Evolutionary conservation across 805 yeast genomes (phyloP).

Genomic region (Ogataea parapolymorpha): DNA sequence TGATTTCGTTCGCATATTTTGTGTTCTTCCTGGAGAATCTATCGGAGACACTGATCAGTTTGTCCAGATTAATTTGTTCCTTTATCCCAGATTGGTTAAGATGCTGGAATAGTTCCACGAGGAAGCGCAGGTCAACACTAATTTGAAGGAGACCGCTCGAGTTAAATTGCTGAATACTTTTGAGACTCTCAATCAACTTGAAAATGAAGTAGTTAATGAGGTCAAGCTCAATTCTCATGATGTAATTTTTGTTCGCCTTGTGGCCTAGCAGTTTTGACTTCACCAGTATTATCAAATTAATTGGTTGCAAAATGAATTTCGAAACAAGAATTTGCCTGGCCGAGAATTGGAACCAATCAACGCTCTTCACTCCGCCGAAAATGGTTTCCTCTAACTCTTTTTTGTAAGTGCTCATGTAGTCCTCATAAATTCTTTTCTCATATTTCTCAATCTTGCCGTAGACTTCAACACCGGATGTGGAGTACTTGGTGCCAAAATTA

Average conservation of each 20-base stretch:
- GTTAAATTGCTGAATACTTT: conserved; percentile 24
- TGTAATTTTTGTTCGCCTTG: conserved; percentile 19
- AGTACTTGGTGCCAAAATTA: conserved; percentile 44
- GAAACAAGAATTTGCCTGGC: conserved; percentile 19
- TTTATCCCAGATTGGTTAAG: conserved; percentile 17
- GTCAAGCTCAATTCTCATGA: conserved; percentile 22
- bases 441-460: conserved; percentile 43
- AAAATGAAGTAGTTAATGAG: conserved; percentile 22
- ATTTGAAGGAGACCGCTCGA: conserved; percentile 24
- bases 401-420: conserved; percentile 49
- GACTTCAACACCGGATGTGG: conserved; percentile 42
- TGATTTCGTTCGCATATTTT: conserved; percentile 15
- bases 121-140: conserved; percentile 23
- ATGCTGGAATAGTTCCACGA: conserved; percentile 21
- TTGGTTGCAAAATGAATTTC: conserved; percentile 21
- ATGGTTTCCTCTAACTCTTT: conserved; percentile 37
- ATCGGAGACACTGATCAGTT: conserved; percentile 20
- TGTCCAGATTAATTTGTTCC: conserved; percentile 18
- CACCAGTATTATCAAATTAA: conserved; percentile 25
- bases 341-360: conserved; percentile 39
- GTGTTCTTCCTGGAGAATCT: conserved; percentile 21
- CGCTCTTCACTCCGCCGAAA: conserved; percentile 37
- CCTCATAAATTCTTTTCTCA: conserved; percentile 52
- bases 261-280: conserved; percentile 25
- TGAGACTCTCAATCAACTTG: conserved; percentile 22